Conservation (phyloP, 2,329 filamentous ascomycete species). For the Pseudogymnoascus sp. region DNA sequence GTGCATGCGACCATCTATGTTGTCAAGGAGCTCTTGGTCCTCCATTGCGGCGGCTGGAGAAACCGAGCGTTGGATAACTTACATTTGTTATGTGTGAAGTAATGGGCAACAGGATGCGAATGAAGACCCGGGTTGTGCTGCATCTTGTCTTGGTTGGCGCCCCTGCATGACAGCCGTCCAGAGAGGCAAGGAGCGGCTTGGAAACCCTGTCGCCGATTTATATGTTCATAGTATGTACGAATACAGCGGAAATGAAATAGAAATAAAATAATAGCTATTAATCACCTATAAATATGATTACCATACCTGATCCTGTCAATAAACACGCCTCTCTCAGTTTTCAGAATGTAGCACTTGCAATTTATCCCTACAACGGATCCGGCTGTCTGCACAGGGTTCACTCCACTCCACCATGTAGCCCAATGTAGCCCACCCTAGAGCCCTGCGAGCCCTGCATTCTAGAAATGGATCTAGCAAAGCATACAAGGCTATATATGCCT, state of each 20-base stretch:
- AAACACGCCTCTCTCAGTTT: neutral
- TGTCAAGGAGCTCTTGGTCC: slow-evolving; percentile 17
- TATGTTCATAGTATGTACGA: neutral
- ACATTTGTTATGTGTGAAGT: neutral
- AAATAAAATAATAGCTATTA: neutral
- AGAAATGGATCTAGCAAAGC: neutral
- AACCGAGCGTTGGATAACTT: neutral
- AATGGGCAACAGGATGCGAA: neutral
- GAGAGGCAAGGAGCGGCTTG: neutral
- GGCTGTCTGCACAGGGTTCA: neutral
- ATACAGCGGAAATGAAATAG: neutral
- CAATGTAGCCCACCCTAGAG: neutral
- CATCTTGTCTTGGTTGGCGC: neutral
- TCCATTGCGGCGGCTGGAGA: neutral
- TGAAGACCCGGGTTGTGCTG: neutral
- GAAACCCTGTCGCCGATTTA: neutral
- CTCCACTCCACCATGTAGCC: neutral
- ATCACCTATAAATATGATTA: neutral
- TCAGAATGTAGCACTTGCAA: neutral
- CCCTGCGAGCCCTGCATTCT: neutral
- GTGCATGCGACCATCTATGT: slow-evolving; percentile 21
- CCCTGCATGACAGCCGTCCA: neutral
- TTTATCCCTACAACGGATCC: neutral
- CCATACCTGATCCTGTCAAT: neutral
- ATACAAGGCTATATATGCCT: neutral